Evolutionary conservation across 352 stramenopile genomes (phyloP).

Genomic region (Thalassiosira ordinaria): DNA sequence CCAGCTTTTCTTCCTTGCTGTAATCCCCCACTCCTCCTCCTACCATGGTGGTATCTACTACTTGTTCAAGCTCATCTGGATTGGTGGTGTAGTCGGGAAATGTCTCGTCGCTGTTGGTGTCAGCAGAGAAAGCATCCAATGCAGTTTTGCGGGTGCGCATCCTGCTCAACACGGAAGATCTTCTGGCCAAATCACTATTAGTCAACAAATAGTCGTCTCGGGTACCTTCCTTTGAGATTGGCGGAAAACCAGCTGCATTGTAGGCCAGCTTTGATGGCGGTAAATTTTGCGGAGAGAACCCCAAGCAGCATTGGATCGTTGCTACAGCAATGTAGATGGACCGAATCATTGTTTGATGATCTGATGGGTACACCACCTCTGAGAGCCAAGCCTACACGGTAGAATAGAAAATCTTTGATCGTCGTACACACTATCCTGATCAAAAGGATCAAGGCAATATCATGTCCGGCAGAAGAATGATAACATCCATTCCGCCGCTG

Average conservation of each 20-base stretch:
- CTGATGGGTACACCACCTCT: too few species aligned
- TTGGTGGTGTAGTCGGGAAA: not conserved
- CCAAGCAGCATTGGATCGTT: slow-evolving; percentile 23
- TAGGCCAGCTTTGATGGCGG: not conserved
- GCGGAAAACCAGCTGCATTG: too few species aligned
- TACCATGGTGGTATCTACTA: too few species aligned
- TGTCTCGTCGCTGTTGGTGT: not conserved
- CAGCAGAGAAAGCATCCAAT: slow-evolving; percentile 1
- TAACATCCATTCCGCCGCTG: too few species aligned
- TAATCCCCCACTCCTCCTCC: slow-evolving; percentile 67
- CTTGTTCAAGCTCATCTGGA: not conserved
- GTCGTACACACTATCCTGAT: too few species aligned
- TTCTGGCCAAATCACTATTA: not conserved
- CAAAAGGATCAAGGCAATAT: too few species aligned
- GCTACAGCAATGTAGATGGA: slow-evolving; percentile 16
- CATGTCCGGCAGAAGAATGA: too few species aligned
- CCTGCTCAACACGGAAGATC: not conserved
- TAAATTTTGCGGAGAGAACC: slow-evolving; percentile 12
- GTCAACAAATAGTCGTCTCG: too few species aligned
- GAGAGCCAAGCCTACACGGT: too few species aligned
- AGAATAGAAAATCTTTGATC: too few species aligned
- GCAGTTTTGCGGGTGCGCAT: not conserved
- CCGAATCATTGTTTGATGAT: slow-evolving; percentile 14
- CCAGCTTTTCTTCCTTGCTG: slow-evolving; percentile 61
- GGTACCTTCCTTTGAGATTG: too few species aligned